Evolutionary conservation across 805 yeast species (phyloP).

Genomic region (Zygosaccharomyces siamensis): DNA sequence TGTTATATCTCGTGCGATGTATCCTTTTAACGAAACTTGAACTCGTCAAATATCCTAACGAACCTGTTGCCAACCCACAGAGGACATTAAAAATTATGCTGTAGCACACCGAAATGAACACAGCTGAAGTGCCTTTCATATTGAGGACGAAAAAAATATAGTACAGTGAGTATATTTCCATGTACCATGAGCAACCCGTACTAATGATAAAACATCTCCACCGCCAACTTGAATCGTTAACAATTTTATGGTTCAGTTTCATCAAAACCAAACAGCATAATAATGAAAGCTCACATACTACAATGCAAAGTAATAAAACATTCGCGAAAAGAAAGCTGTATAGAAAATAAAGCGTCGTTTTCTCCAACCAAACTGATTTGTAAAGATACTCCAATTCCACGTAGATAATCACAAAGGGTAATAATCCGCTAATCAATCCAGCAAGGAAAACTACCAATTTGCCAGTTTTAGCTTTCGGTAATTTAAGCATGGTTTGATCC

Average conservation of each 20-base stretch:
- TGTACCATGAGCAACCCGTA: slow-evolving; percentile 65
- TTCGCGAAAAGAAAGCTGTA: slow-evolving; percentile 73
- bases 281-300: slow-evolving; percentile 66
- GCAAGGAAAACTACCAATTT: not conserved
- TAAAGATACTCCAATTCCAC: slow-evolving; percentile 70
- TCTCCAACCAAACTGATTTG: slow-evolving; percentile 75
- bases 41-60: slow-evolving; percentile 66
- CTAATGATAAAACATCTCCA: slow-evolving; percentile 77
- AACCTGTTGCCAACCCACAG: slow-evolving; percentile 68
- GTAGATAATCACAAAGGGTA: slow-evolving; percentile 77
- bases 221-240: slow-evolving; percentile 49
- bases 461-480: not conserved
- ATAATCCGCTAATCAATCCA: slow-evolving; percentile 52
- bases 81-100: slow-evolving; percentile 58
- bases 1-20: slow-evolving; percentile 11
- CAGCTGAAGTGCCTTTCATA: slow-evolving; percentile 62
- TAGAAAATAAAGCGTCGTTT: slow-evolving; percentile 71
- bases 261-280: slow-evolving; percentile 63
- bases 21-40: slow-evolving; percentile 54
- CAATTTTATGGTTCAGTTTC: slow-evolving; percentile 16
- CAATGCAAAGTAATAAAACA: slow-evolving; percentile 51
- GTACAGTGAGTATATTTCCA: slow-evolving; percentile 61
- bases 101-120: slow-evolving; percentile 65
- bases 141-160: slow-evolving; percentile 56
- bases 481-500: not conserved